These are phyloP conservation scores for Acanthamoeba divionensis DNA, from an alignment of 208 protist species.

Conservation along the genomic window DNA sequence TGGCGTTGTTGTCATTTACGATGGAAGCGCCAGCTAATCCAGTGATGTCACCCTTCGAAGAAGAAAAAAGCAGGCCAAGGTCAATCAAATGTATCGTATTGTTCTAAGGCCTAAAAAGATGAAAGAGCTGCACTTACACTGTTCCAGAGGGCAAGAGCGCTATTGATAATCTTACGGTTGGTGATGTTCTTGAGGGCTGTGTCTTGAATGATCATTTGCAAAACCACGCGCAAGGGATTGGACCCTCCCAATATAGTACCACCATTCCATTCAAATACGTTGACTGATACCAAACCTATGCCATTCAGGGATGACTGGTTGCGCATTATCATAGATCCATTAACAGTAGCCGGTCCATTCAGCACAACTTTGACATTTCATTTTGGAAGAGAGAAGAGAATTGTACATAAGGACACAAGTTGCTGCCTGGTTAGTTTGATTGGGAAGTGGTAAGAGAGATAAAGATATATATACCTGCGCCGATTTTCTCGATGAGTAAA, in stretches of 20 bases:
- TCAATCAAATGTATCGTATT: not conserved
- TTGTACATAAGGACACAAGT: too few species aligned
- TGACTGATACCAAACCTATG: not conserved
- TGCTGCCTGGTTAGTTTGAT: not conserved
- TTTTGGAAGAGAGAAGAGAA: too few species aligned
- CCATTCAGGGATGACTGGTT: not conserved
- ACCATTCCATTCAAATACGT: not conserved
- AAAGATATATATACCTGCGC: not conserved
- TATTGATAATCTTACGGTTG: not conserved
- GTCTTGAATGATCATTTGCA: not conserved
- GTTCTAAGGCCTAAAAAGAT: not conserved
- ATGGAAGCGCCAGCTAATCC: not conserved
- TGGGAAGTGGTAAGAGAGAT: not conserved
- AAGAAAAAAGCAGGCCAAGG: not conserved
- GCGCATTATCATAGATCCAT: not conserved
- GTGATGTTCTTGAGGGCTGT: not conserved
- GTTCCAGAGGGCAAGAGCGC: not conserved
- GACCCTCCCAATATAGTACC: not conserved
- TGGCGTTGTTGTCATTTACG: not conserved
- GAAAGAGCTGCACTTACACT: not conserved
- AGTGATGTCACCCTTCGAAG: not conserved
- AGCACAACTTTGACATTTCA: too few species aligned
- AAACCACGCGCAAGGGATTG: not conserved
- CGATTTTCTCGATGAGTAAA: not conserved
- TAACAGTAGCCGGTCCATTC: not conserved